phyloP scores from a whole-genome alignment of 257 asterid species.

The Plantago major region DNA sequence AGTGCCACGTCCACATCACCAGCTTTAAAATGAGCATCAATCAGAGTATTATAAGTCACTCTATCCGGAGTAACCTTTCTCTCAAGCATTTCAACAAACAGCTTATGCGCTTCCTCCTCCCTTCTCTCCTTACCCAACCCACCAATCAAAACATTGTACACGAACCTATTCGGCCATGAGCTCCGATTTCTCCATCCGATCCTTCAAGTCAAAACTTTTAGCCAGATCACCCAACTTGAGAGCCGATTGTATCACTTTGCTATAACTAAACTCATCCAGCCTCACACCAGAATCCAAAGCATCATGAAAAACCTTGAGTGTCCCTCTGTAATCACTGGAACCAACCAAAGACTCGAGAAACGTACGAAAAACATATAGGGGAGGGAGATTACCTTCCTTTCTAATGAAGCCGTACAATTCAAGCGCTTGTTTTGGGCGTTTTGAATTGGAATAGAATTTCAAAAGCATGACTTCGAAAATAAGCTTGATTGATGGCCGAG shows the following conservation, averaged over 20 bases:
- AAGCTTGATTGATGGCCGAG: constrained; percentile 40
- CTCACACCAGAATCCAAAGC: constrained; percentile 47
- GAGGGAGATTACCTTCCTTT: constrained; percentile 44
- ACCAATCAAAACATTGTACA: constrained; percentile 74
- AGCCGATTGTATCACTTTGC: constrained; percentile 68
- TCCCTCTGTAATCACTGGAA: constrained; percentile 27
- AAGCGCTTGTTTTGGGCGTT: constrained; percentile 45
- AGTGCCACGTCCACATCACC: too few relatives aligned
- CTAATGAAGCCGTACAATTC: constrained; percentile 50
- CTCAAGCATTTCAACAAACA: constrained; percentile 71
- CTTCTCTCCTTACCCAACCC: constrained; percentile 73
- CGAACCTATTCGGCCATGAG: constrained; percentile 46
- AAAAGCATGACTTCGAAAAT: constrained; percentile 41
- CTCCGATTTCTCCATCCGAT: constrained; percentile 41
- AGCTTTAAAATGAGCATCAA: too few relatives aligned
- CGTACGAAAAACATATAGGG: constrained; percentile 45
- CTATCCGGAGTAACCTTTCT: constrained; percentile 42
- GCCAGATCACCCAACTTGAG: constrained; percentile 56
- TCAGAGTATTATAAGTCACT: constrained; percentile 65
- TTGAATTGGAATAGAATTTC: constrained; percentile 52
- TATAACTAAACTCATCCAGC: constrained; percentile 60
- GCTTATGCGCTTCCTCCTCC: constrained; percentile 51
- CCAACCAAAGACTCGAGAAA: constrained; percentile 58
- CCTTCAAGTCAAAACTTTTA: constrained; percentile 45
- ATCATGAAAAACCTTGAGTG: constrained; percentile 41